Evolutionary conservation across 345 rosid species (phyloP), one percentile per base, ranked within the genome.

Genomic region (Kernera saxatilis): DNA sequence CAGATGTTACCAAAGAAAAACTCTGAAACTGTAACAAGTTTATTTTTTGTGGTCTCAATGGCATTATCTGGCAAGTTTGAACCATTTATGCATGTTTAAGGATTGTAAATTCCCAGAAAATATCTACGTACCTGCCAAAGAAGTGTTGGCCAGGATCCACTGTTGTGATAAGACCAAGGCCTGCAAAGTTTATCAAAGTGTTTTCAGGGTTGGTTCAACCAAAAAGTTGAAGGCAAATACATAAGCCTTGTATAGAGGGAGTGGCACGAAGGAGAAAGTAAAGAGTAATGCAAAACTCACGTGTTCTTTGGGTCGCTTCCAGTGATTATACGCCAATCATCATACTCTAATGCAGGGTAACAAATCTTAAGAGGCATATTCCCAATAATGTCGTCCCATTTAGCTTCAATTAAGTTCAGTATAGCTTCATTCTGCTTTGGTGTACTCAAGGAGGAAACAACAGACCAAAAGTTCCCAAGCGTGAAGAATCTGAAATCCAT

Each of bases 301-400:
- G 97, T 89, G 70, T 94, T 94, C 78, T 94, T 94, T 14, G 99
- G 99, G 78, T 94, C 99, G 61, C 97, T 83, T 61, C 99, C 99
- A 0, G 97, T 91, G 53, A 89, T 87, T 40, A 94, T 91, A 46
- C 88, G 96, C 99, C 99, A 94, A 33, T 94, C 97, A 65, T 94
- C 96, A 2, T 62, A 44, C 85, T 94, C 90, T 52, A 94, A 63
- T 15, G 97, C 97, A 63, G 97, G 99, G 60, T 87, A 93, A 59
- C 95, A 86, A 46, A 94, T 91, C 81, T 94, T 94, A 65, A 94
- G 88, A 71, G 94, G 97, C 92, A 91, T 91, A 52, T 77, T 76
- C 41, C 89, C 94, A 9, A 91, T 78, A 69, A 91, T 81, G 26
- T 91, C 92, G 35, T 87, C 88, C 97, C 97, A 91, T 76, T 91